Conservation (phyloP, 768 basidiomycete genomes). For the Amanita inopinata region DNA sequence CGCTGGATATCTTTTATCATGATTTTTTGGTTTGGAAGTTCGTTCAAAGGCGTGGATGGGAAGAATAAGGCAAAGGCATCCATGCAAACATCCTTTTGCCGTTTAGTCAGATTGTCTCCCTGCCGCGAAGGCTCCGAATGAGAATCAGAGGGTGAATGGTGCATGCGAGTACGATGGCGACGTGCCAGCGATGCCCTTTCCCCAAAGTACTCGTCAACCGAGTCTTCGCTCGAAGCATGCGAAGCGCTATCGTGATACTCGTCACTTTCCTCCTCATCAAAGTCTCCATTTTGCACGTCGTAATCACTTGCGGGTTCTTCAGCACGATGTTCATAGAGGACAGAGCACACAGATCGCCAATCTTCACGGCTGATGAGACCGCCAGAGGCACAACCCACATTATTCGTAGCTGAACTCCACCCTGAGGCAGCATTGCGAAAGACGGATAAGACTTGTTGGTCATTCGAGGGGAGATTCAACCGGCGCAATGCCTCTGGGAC, state of each 20-base stretch:
- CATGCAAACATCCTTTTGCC: slow-evolving; percentile 45
- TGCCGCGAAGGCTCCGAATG: slow-evolving; percentile 6
- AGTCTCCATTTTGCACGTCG: slow-evolving; percentile 13
- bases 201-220: slow-evolving; percentile 20
- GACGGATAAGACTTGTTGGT: slow-evolving; percentile 60
- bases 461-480: slow-evolving; percentile 61
- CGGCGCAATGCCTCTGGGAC: slow-evolving; percentile 53
- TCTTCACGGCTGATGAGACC: slow-evolving; percentile 50
- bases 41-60: slow-evolving; percentile 36
- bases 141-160: slow-evolving; percentile 8
- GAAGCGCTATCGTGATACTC: slow-evolving; percentile 12
- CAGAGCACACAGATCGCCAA: slow-evolving; percentile 75
- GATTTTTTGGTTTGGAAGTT: slow-evolving; percentile 43
- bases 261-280: slow-evolving; percentile 16
- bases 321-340: slow-evolving; percentile 44
- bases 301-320: slow-evolving; percentile 21
- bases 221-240: slow-evolving; percentile 17
- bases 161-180: slow-evolving; percentile 12
- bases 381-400: slow-evolving; percentile 11
- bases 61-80: slow-evolving; percentile 70
- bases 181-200: slow-evolving; percentile 14
- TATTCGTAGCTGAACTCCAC: slow-evolving; percentile 35
- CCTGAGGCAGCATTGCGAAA: slow-evolving; percentile 71
- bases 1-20: slow-evolving; percentile 58
- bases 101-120: slow-evolving; percentile 31